These are phyloP conservation scores for Protomyces gravidus DNA, from an alignment of 1,139 yeast species.

Conservation along the genomic window DNA sequence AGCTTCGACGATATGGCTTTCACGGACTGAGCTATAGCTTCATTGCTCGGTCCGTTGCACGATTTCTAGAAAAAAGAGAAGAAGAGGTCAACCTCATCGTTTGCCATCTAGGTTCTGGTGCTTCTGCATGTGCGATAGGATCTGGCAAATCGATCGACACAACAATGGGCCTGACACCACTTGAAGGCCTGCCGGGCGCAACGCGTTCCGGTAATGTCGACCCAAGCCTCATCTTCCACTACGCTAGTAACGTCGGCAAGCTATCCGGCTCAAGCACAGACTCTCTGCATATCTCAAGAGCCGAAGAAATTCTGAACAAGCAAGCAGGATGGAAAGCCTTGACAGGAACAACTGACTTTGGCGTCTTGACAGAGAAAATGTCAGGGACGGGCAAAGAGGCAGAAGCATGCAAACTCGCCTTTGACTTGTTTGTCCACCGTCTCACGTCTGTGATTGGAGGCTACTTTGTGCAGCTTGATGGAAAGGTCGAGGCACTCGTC, in stretches of 20 bases:
- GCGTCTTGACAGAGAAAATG: conserved; percentile 30
- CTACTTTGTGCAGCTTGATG: conserved; percentile 33
- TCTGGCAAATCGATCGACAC: conserved; percentile 33
- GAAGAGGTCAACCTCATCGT: conserved; percentile 32
- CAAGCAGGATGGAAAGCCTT: conserved; percentile 34
- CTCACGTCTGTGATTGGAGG: conserved; percentile 32
- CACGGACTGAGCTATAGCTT: conserved; percentile 34
- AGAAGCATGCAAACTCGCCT: conserved; percentile 32
- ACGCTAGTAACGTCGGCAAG: conserved; percentile 33
- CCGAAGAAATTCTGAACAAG: conserved; percentile 34
- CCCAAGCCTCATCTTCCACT: conserved; percentile 34
- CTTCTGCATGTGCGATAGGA: conserved; percentile 34
- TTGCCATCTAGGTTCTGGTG: conserved; percentile 35
- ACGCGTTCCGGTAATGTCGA: conserved; percentile 35
- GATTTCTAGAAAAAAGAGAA: conserved; percentile 11
- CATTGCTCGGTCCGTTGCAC: conserved; percentile 29
- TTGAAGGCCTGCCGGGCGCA: conserved; percentile 35
- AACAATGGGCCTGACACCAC: conserved; percentile 35
- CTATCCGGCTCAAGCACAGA: conserved; percentile 32
- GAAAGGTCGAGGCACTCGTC: conserved; percentile 34
- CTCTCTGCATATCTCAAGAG: conserved; percentile 33
- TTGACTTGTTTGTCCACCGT: conserved; percentile 34
- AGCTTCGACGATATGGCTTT: conserved; percentile 34
- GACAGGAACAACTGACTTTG: conserved; percentile 35
- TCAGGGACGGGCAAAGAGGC: conserved; percentile 32